These are phyloP conservation scores for Cystobasidium ongulense DNA, from an alignment of 768 basidiomycete species.

Conservation along the genomic window DNA sequence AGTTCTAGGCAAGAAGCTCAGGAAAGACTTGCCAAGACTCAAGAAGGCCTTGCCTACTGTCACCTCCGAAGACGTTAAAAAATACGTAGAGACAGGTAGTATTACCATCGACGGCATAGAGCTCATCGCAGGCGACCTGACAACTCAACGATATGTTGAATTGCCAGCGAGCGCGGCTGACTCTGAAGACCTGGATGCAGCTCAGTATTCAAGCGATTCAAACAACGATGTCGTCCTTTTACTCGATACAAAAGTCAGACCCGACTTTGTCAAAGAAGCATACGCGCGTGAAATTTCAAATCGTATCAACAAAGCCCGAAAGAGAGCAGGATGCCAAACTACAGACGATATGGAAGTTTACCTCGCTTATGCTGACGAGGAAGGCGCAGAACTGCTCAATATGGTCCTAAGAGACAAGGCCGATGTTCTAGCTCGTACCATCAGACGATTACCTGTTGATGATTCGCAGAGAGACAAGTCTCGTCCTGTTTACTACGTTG, in stretches of 20 bases:
- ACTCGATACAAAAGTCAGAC: slow-evolving; percentile 77
- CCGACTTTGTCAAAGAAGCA: slow-evolving; percentile 79
- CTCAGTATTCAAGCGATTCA: slow-evolving; percentile 63
- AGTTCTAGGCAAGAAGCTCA: slow-evolving; percentile 84
- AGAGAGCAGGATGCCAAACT: slow-evolving; percentile 88
- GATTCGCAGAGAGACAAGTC: slow-evolving; percentile 28
- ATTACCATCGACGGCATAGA: slow-evolving; percentile 81
- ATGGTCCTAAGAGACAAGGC: slow-evolving; percentile 53
- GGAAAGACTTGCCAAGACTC: slow-evolving; percentile 82
- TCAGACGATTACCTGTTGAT: slow-evolving; percentile 38
- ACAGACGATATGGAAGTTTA: slow-evolving; percentile 87
- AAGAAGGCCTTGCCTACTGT: slow-evolving; percentile 75
- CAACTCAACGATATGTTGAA: slow-evolving; percentile 84
- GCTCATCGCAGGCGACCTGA: slow-evolving; percentile 79
- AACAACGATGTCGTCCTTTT: slow-evolving; percentile 92
- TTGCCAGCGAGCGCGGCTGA: slow-evolving; percentile 54
- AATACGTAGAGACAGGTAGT: slow-evolving; percentile 63
- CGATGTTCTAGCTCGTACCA: slow-evolving; percentile 36
- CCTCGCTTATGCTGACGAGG: slow-evolving; percentile 69
- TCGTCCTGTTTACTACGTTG: slow-evolving; percentile 13
- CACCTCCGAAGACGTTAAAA: slow-evolving; percentile 71
- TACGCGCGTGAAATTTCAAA: slow-evolving; percentile 81
- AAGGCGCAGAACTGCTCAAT: slow-evolving; percentile 61
- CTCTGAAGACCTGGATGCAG: slow-evolving; percentile 49
- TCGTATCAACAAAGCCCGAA: slow-evolving; percentile 86